Percentiles rank a stretch among this genome's conserved stretches.
phyloP scores from a whole-genome alignment of 371 early-diverging fungal species.

The Conidiobolus incongruus region DNA sequence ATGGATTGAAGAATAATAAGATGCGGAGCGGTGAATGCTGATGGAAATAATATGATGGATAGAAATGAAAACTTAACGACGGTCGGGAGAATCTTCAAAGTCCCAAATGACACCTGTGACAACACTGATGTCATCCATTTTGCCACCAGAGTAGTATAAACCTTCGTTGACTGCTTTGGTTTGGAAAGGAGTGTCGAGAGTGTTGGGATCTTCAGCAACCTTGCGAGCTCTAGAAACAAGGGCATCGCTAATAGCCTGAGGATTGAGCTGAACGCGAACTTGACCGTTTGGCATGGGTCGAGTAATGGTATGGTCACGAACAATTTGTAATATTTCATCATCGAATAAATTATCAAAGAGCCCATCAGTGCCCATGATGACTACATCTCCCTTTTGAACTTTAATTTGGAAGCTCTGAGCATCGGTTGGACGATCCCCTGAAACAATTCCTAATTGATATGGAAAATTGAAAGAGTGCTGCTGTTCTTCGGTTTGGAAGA shows the following conservation, averaged over 20 bases:
- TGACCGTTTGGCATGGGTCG: not conserved
- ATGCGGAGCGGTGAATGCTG: no score
- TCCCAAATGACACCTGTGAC: conserved; percentile 45
- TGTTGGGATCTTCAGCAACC: conserved; percentile 54
- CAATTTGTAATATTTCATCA: conserved; percentile 48
- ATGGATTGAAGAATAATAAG: no score
- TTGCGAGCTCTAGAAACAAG: conserved; percentile 49
- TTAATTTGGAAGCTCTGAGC: conserved; percentile 60
- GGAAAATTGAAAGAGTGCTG: conserved; percentile 70
- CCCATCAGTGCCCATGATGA: conserved; percentile 57
- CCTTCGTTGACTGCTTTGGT: conserved; percentile 55
- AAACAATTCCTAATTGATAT: conserved; percentile 49
- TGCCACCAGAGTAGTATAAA: conserved; percentile 51
- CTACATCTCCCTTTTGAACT: conserved; percentile 50
- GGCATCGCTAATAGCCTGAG: conserved; percentile 48
- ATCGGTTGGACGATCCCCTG: conserved; percentile 34
- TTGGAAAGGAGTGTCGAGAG: conserved; percentile 67
- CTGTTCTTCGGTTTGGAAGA: conserved; percentile 80
- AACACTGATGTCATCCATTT: conserved; percentile 64
- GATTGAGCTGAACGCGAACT: conserved; percentile 13
- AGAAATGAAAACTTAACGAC: conserved; percentile 4
- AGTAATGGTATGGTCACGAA: conserved; percentile 29
- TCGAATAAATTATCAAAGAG: conserved; percentile 68
- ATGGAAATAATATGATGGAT: conserved; percentile 11
- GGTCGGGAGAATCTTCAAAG: conserved; percentile 13